Percentiles rank a stretch among this genome's conserved stretches.
Conservation (phyloP, 768 basidiomycete genomes). For the Leucosporidium yakuticum region DNA sequence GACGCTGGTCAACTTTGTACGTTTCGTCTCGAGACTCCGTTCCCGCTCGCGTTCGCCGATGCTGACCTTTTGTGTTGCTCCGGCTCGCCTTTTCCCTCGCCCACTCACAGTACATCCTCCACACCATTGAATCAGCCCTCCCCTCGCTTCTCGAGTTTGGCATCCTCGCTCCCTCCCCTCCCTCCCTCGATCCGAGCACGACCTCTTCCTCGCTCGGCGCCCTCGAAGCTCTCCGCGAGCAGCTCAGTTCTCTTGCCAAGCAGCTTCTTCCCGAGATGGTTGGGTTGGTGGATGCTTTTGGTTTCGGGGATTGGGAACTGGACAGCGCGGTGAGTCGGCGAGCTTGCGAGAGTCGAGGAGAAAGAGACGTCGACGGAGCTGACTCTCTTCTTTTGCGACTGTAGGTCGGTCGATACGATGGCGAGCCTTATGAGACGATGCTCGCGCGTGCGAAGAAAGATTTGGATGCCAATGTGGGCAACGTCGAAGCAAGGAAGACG, state of each 20-base stretch:
- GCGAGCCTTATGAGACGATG: conserved; percentile 62
- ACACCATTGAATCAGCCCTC: conserved; percentile 54
- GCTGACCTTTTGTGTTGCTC: no score
- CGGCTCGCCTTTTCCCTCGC: background rate
- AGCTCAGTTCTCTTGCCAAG: background rate
- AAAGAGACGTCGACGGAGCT: background rate
- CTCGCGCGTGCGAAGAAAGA: conserved; percentile 51
- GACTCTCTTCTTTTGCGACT: conserved; percentile 45
- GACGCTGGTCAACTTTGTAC: conserved; percentile 9
- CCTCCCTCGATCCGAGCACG: background rate
- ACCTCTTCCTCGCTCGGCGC: background rate
- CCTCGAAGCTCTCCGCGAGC: conserved; percentile 14
- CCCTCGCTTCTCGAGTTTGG: conserved; percentile 58
- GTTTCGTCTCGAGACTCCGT: background rate
- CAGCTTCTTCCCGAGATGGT: conserved; percentile 58
- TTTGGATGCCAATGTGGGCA: conserved; percentile 16
- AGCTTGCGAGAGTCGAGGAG: background rate
- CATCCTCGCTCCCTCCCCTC: conserved; percentile 42
- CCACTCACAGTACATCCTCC: conserved; percentile 63
- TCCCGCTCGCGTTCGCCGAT: background rate
- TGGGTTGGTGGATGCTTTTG: conserved; percentile 66
- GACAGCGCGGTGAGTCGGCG: conserved; percentile 51
- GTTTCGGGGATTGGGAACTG: conserved; percentile 67
- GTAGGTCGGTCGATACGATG: conserved; percentile 58
- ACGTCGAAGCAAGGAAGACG: conserved; percentile 1